A percentile compares a stretch with the other conserved stretches of the same genome.
These are phyloP conservation scores for Colletotrichum sp. DNA, from an alignment of 2,329 filamentous ascomycete genomes.

Conservation along the genomic window DNA sequence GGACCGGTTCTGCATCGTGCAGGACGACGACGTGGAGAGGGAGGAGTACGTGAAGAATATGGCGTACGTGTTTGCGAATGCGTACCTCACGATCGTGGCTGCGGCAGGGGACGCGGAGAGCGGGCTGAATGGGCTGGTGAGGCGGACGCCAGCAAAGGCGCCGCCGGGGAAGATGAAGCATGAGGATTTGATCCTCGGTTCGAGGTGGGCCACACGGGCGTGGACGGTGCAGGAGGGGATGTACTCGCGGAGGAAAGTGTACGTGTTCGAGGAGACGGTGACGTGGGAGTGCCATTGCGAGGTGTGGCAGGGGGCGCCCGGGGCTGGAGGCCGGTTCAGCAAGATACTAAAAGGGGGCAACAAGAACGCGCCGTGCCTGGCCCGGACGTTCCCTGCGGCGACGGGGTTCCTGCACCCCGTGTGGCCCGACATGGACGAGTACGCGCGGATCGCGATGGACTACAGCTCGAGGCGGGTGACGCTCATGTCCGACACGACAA, in stretches of 20 bases:
- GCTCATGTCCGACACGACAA: constrained; percentile 44
- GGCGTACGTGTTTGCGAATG: constrained; percentile 49
- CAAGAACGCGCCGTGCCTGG: constrained; percentile 28
- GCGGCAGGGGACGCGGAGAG: constrained; percentile 43
- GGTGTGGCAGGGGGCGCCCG: constrained; percentile 36
- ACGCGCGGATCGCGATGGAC: constrained; percentile 47
- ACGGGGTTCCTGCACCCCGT: constrained; percentile 44
- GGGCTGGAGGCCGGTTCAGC: constrained; percentile 23
- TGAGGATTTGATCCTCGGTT: constrained; percentile 41
- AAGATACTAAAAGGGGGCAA: constrained; percentile 22
- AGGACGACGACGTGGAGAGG: constrained; percentile 45
- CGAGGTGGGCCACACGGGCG: constrained; percentile 43
- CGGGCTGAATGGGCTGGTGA: constrained; percentile 32
- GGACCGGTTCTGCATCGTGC: constrained; percentile 49
- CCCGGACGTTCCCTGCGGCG: constrained; percentile 33
- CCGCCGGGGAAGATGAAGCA: constrained; percentile 34
- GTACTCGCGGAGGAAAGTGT: constrained; percentile 47
- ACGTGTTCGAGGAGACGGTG: constrained; percentile 46
- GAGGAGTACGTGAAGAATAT: constrained; percentile 47
- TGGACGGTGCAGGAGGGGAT: constrained; percentile 50
- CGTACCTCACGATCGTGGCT: constrained; percentile 49
- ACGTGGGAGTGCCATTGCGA: constrained; percentile 54
- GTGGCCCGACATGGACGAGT: constrained; percentile 53
- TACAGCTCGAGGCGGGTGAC: constrained; percentile 45
- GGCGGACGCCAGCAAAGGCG: constrained; percentile 26